Evolutionary conservation across 2,329 filamentous ascomycete species (phyloP), one percentile per base, ranked within the genome.

Genomic region (Apiospora koreana): DNA sequence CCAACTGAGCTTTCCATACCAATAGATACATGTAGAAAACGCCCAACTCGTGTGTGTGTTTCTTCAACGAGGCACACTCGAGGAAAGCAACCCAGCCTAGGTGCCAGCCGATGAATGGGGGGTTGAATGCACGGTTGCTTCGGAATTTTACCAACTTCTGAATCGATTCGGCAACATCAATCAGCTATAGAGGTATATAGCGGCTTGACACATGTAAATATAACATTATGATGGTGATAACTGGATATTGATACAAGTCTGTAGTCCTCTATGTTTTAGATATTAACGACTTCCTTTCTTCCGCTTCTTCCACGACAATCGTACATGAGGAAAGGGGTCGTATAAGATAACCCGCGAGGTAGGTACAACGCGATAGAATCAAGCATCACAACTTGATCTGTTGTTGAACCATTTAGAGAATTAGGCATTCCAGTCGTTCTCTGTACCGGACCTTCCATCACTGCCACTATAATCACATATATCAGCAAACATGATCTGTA

Each of bases 361-460:
- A 12, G 41, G 10, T 12, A 38, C 28, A 38, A 6, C 18, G 1
- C 8, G 28, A 62, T 1, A 9, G 2, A 10, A 62, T 62, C 18
- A 10, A 10, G 3, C 14, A 21, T 35, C 18, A 62, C 8, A 25
- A 16, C 54, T 62, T 28, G n/a, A 4, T 2, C n/a, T 28, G 18
- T 10, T 35, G 28, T 4, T 2, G 2, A 6, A 38, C 28, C 1
- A 6, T 4, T 12, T 38, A 28, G 21, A 6, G n/a, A 23, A 9
- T 38, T 69, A 66, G 25, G 68, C 54, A 48, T 66, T 69, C 68
- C 68, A 66, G 45, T 69, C 62, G 28, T 23, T 69, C 3, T 69
- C 62, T 18, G 16, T 66, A 28, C 62, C 62, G 3, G 46, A n/a
- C 4, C 54, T 58, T 23, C 54, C 68, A 48, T 12, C 64, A 12